These are phyloP conservation scores for Daldinia loculata DNA, from an alignment of 495 filamentous ascomycete genomes.

Conservation along the genomic window DNA sequence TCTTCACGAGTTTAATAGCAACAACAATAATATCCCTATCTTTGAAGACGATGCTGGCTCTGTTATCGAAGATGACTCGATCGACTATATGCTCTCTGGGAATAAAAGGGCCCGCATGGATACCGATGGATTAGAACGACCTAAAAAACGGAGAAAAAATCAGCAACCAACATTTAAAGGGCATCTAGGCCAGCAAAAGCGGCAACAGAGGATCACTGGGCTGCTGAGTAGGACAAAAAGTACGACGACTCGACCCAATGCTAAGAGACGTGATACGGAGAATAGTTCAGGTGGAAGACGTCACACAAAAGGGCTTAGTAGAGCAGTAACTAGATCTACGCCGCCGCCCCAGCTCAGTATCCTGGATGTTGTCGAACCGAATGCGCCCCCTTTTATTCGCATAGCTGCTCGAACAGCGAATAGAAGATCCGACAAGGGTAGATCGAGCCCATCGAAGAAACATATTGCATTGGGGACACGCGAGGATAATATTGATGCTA, in stretches of 20 bases:
- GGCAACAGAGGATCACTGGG: slow-evolving; percentile 59
- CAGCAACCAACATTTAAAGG: slow-evolving; percentile 42
- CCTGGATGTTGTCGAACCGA: slow-evolving; percentile 71
- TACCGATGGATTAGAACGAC: slow-evolving; percentile 25
- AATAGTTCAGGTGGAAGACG: background rate
- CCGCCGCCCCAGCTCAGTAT: slow-evolving; percentile 64
- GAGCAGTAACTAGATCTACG: slow-evolving; percentile 22
- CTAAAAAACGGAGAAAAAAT: slow-evolving; percentile 43
- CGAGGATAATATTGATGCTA: slow-evolving; percentile 78
- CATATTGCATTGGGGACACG: slow-evolving; percentile 74
- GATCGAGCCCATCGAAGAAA: slow-evolving; percentile 79
- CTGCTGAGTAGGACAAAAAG: slow-evolving; percentile 48
- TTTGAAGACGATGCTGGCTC: slow-evolving; percentile 52
- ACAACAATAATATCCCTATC: slow-evolving; percentile 14
- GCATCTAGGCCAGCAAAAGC: slow-evolving; percentile 36
- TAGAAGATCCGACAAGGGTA: slow-evolving; percentile 67
- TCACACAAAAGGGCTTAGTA: slow-evolving; percentile 21
- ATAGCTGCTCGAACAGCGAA: slow-evolving; percentile 78
- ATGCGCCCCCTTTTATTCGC: slow-evolving; percentile 75
- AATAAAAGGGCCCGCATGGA: slow-evolving; percentile 46
- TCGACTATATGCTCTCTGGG: slow-evolving; percentile 63
- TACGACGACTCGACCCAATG: slow-evolving; percentile 6
- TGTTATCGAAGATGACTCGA: slow-evolving; percentile 60
- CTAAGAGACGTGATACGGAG: slow-evolving; percentile 9
- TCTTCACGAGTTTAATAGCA: slow-evolving; percentile 21